Evolutionary conservation across 2,329 filamentous ascomycete genomes (phyloP), one percentile per base, ranked within the genome.

Genomic region (Alternaria alternata): DNA sequence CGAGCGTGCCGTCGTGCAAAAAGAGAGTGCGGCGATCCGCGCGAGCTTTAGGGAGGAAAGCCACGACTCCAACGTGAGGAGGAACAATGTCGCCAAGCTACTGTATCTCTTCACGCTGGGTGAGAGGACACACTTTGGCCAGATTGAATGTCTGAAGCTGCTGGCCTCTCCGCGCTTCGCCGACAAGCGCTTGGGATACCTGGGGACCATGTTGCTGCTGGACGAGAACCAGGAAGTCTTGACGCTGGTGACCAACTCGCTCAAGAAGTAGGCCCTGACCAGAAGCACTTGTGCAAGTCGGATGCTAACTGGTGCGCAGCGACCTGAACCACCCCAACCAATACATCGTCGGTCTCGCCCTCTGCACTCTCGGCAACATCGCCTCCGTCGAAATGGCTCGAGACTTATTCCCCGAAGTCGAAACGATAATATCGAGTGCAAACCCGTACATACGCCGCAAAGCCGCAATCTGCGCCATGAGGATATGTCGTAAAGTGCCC

Each of bases 381-480:
- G 94, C 96, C 60, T 97, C 94, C 1, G 86, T 98, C 74, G 95
- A 99, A 79, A 99, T 99, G 95, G 96, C 95, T 18, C 87, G 95
- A 84, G 95, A 99, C 81, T 84, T 99, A 20, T 99, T 99, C 79
- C 88, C 93, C 68, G 94, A 99, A 84, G 92, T 99, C 78, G 96
- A 99, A 80, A 92, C 87, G 62, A 88, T 98, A 49, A 84, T 99
- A 66, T 91, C 93, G 42, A 97, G 94, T 49, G 90, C 93, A 54
- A 99, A 99, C 78, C 95, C 95, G n/a, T 99, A 99, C 78, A 97
- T 99, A 76, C 88, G 95, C 71, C 88, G 95, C 70, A 99, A 99
- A 83, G 95, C 95, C 18, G 95, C 95, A 4, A 86, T 99, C n/a
- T 99, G 95, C 81, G 95, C 95, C 51, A 99, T 99, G 95, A 88